Evolutionary conservation across 768 basidiomycete genomes (phyloP).

Genomic region (Rhizopogon vinicolor): DNA sequence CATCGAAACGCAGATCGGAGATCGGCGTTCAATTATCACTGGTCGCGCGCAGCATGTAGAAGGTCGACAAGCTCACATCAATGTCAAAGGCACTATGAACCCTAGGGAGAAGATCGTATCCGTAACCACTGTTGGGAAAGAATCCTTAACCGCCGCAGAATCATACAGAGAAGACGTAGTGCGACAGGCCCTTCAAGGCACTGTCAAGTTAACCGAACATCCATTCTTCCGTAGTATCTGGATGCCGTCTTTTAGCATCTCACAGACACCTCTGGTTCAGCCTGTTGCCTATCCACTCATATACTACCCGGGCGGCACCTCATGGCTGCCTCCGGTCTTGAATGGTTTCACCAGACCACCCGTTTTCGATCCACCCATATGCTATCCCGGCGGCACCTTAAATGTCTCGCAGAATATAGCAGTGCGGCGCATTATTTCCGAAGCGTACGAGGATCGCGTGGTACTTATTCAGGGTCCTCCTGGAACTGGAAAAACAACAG

Average conservation of each 20-base stretch:
- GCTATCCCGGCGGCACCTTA: slow-evolving; percentile 3
- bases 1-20: slow-evolving; percentile 9
- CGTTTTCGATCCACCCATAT: background rate
- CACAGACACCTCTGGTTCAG: no score
- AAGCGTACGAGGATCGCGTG: slow-evolving; percentile 14
- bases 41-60: slow-evolving; percentile 18
- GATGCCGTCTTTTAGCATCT: slow-evolving; percentile 13
- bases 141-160: slow-evolving; percentile 54
- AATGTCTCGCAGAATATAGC: slow-evolving; percentile 25
- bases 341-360: background rate
- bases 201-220: slow-evolving; percentile 9
- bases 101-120: slow-evolving; percentile 12
- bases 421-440: slow-evolving; percentile 25
- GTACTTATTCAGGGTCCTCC: slow-evolving; percentile 34
- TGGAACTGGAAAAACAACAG: slow-evolving; percentile 41
- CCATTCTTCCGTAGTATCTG: slow-evolving; percentile 26
- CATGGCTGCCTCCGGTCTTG: slow-evolving; percentile 10
- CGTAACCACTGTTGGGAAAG: slow-evolving; percentile 50
- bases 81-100: slow-evolving; percentile 16
- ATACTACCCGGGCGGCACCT: no score
- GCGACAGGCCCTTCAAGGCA: slow-evolving; percentile 15
- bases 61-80: slow-evolving; percentile 36
- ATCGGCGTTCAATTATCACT: background rate
- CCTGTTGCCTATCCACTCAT: no score
- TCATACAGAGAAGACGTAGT: slow-evolving; percentile 16